Evolutionary conservation across 2,329 filamentous ascomycete genomes (phyloP).

Genomic region (Aspergillus sp.): DNA sequence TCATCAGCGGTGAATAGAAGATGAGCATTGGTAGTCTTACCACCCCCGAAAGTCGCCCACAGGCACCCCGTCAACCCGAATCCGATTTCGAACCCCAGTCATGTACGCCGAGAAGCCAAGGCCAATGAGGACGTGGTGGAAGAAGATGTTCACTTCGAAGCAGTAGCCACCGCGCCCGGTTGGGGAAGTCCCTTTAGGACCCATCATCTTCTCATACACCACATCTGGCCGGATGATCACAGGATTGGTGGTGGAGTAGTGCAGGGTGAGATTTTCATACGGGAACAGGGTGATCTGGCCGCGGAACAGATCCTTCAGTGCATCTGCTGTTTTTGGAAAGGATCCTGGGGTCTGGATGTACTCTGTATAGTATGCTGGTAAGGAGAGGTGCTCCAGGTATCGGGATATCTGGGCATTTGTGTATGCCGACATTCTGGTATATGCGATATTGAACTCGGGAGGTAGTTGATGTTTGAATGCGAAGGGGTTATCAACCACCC

Average conservation of each 20-base stretch:
- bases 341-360: slow-evolving; percentile 15
- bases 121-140: slow-evolving; percentile 52
- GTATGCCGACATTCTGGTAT: slow-evolving; percentile 28
- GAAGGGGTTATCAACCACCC: too few relatives aligned
- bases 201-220: slow-evolving; percentile 53
- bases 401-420: slow-evolving; percentile 27
- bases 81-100: slow-evolving; percentile 49
- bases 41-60: slow-evolving; percentile 26
- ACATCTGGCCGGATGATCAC: slow-evolving; percentile 48
- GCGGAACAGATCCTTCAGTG: slow-evolving; percentile 38
- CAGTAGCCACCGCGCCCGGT: slow-evolving; percentile 58
- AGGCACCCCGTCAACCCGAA: slow-evolving; percentile 24
- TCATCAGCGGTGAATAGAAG: not conserved
- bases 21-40: too few relatives aligned
- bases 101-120: slow-evolving; percentile 55
- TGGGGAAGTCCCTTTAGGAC: slow-evolving; percentile 5
- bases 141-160: slow-evolving; percentile 58
- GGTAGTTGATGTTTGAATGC: too few relatives aligned
- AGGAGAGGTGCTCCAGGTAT: slow-evolving; percentile 33
- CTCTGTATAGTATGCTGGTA: slow-evolving; percentile 23
- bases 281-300: slow-evolving; percentile 52
- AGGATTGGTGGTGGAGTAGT: slow-evolving; percentile 46
- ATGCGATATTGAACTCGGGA: too few relatives aligned
- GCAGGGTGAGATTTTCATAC: slow-evolving; percentile 57
- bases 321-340: slow-evolving; percentile 38